These are phyloP conservation scores for Tricholoma flavovirens DNA, from an alignment of 768 basidiomycete species.

Conservation along the genomic window DNA sequence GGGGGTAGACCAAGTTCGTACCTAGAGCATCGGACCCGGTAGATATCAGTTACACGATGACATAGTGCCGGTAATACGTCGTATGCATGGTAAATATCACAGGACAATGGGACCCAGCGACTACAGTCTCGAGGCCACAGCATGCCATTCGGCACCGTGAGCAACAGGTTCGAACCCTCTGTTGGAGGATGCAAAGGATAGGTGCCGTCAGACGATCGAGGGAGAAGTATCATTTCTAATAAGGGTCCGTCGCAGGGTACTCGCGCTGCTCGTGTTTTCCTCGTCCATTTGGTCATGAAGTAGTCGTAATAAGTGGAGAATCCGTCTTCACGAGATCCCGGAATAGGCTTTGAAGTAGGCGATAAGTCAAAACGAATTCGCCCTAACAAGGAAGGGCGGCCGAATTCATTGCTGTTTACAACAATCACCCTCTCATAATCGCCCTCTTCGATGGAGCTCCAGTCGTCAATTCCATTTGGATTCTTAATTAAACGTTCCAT, in stretches of 20 bases:
- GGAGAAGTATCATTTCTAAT: constrained; percentile 45
- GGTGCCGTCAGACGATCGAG: constrained; percentile 34
- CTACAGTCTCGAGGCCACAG: constrained; percentile 43
- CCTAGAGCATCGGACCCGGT: constrained; percentile 50
- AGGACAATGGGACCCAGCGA: constrained; percentile 49
- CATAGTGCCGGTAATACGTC: constrained; percentile 60
- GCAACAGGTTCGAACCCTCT: constrained; percentile 9
- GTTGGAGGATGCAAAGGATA: constrained; percentile 25
- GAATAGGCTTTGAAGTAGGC: constrained; percentile 51
- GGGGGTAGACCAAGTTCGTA: constrained; percentile 55
- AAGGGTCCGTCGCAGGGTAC: constrained; percentile 57
- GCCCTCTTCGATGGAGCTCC: constrained; percentile 45
- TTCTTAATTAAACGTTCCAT: constrained; percentile 46
- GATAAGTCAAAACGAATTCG: constrained; percentile 61
- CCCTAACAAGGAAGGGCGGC: constrained; percentile 51
- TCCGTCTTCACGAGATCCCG: constrained; percentile 43
- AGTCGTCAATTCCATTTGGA: constrained; percentile 48
- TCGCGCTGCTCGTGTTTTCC: constrained; percentile 35
- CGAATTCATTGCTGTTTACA: constrained; percentile 48
- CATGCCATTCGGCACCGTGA: constrained; percentile 19
- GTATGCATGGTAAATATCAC: constrained; percentile 45
- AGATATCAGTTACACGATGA: constrained; percentile 59
- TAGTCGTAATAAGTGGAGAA: constrained; percentile 55
- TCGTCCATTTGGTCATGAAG: constrained; percentile 49
- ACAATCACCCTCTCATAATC: constrained; percentile 49